Evolutionary conservation across 345 rosid genomes (phyloP).

Genomic region (Kernera saxatilis): DNA sequence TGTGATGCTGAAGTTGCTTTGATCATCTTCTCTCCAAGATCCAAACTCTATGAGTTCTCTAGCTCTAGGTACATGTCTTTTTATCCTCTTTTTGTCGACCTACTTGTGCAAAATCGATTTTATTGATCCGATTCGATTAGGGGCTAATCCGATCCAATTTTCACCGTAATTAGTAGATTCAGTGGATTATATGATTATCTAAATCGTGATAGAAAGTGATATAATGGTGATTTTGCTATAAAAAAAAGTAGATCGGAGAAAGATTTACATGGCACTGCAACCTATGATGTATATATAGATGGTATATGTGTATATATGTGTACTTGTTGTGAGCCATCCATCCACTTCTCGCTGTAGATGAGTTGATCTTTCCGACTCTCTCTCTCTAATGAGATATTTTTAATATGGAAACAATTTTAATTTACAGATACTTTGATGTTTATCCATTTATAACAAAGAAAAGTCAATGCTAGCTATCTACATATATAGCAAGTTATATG

Average conservation of each 20-base stretch:
- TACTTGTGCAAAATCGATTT: background rate
- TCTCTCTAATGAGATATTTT: constrained; percentile 15
- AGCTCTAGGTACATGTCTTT: constrained; percentile 40
- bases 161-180: background rate
- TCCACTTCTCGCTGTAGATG: constrained; percentile 20
- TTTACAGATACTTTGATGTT: background rate
- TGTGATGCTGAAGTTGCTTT: constrained; percentile 86
- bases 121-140: background rate
- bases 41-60: constrained; percentile 76
- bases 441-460: constrained; percentile 7
- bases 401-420: constrained; percentile 8
- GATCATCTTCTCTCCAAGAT: constrained; percentile 68
- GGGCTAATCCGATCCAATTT: background rate
- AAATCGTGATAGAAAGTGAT: background rate
- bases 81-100: background rate
- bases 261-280: constrained; percentile 13
- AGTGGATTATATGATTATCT: background rate
- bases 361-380: constrained; percentile 6
- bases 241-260: constrained; percentile 6
- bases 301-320: background rate
- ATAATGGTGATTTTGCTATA: background rate
- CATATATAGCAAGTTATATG: background rate
- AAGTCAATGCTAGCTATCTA: background rate
- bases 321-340: background rate
- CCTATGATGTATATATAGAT: background rate